A percentile compares a stretch with the other conserved stretches of the same genome.
Evolutionary conservation across 805 yeast species (phyloP).

Genomic region (Starmera dryadoides): DNA sequence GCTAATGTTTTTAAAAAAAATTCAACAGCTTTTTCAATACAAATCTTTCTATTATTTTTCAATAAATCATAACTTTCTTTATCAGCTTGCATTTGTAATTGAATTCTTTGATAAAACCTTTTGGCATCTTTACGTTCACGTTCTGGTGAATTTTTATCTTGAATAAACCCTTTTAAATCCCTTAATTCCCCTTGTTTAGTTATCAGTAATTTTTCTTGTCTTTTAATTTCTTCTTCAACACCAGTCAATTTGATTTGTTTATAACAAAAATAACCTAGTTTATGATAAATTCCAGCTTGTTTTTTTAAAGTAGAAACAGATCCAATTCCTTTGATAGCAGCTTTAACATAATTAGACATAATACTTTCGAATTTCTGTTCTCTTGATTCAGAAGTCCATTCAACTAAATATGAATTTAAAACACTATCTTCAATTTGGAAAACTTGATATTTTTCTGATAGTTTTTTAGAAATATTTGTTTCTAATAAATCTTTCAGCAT

Average conservation of each 20-base stretch:
- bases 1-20: constrained; percentile 53
- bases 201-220: constrained; percentile 30
- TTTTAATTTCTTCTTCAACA: constrained; percentile 36
- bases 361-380: constrained; percentile 59
- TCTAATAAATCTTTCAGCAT: constrained; percentile 31
- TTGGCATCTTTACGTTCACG: constrained; percentile 47
- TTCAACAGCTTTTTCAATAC: constrained; percentile 46
- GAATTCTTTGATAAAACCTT: constrained; percentile 41
- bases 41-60: constrained; percentile 28
- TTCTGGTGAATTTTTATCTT: constrained; percentile 30
- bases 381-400: constrained; percentile 68
- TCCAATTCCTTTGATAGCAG: constrained; percentile 11
- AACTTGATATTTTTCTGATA: constrained; percentile 2
- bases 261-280: constrained; percentile 70
- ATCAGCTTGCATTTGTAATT: constrained; percentile 43
- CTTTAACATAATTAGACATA: constrained; percentile 47
- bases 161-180: constrained; percentile 38
- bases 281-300: constrained; percentile 42
- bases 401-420: constrained; percentile 37
- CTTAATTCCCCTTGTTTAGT: constrained; percentile 40
- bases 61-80: constrained; percentile 34
- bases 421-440: constrained; percentile 16
- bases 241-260: constrained; percentile 43
- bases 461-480: constrained; percentile 3
- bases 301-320: constrained; percentile 16